phyloP scores from a whole-genome alignment of 2,329 filamentous ascomycete species.

The Trichoderma sp. region DNA sequence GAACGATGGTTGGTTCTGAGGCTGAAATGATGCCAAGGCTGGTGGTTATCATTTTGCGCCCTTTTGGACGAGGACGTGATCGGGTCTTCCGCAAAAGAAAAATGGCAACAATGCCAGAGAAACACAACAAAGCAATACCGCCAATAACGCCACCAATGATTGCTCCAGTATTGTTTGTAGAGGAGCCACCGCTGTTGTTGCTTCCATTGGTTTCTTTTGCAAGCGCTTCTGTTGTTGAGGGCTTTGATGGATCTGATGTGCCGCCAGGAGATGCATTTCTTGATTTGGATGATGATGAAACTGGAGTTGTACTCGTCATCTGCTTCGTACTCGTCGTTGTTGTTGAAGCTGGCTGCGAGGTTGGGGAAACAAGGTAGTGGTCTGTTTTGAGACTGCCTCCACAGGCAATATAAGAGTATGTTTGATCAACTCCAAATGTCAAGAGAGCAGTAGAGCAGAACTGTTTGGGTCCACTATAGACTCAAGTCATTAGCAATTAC shows the following conservation, averaged over 20 bases:
- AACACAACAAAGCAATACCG: constrained; percentile 39
- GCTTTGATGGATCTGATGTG: neutral
- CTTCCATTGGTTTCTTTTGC: constrained; percentile 8
- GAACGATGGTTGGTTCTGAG: neutral
- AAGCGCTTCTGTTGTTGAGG: constrained; percentile 7
- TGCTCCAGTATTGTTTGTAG: constrained; percentile 34
- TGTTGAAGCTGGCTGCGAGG: neutral
- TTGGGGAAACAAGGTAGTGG: constrained; percentile 30
- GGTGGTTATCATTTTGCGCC: neutral
- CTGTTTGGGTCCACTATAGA: constrained; percentile 16
- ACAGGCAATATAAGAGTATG: constrained; percentile 42
- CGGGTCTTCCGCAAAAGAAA: constrained; percentile 26
- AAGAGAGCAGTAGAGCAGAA: constrained; percentile 42
- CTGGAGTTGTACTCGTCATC: neutral
- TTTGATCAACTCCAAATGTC: constrained; percentile 36
- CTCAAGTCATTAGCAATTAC: neutral
- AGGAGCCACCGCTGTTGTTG: neutral
- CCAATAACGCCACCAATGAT: constrained; percentile 42
- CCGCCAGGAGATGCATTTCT: constrained; percentile 16
- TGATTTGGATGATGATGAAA: constrained; percentile 20
- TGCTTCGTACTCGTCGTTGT: constrained; percentile 3
- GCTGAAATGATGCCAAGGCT: constrained; percentile 4
- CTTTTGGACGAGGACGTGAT: neutral
- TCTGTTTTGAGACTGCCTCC: constrained; percentile 33
- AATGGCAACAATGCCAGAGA: constrained; percentile 31